Evolutionary conservation across 2,329 filamentous ascomycete species (phyloP), one percentile per base, ranked within the genome.

Genomic region (Botryosphaeria dothidea): DNA sequence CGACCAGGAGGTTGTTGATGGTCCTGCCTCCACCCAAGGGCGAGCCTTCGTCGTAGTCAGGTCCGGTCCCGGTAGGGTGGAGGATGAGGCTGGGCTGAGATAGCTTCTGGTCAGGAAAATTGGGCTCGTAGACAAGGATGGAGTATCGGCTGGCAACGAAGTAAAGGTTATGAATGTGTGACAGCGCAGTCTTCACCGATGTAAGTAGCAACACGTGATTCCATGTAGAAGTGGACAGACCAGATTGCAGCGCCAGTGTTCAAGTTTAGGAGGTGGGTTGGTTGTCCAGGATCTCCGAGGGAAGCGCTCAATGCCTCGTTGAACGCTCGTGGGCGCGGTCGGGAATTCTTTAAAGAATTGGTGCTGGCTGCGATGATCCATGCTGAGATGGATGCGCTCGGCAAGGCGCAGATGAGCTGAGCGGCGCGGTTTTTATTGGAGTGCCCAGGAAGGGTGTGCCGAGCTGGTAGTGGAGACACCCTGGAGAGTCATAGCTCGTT

Each of bases 81-180:
- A 83, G 66, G 23, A 79, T 73, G 54, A 82, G 68, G 8, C 69
- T 70, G 23, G 80, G 78, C 9, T 76, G 66, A 9, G 74, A 67
- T 3, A 83, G 65, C 3, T 45, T 67, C 64, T 84, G 81, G 34
- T 75, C 70, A 0, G 81, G 80, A 66, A 79, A 83, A 11, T 67
- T 72, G 29, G 82, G 82, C 58, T 77, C 70, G 66, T 80, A 82
- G 34, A 83, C 74, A 60, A 78, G 73, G 9, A 84, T 75, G 1
- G 71, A 67, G 57, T 75, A 70, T 21, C 68, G 71, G 64, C 76
- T 78, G 13, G 80, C 81, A n/a, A 83, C 73, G 62, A 83, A 82
- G 69, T 80, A 83, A n/a, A 83, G 73, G 64, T 84, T 83, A 70
- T 79, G 74, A 2, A 69, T 67, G 57, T 79, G 77, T 17, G 82